Percentiles rank a stretch among this genome's conserved stretches.
These are phyloP conservation scores for Gentiana straminea DNA, from an alignment of 257 asterid genomes.

Conservation along the genomic window DNA sequence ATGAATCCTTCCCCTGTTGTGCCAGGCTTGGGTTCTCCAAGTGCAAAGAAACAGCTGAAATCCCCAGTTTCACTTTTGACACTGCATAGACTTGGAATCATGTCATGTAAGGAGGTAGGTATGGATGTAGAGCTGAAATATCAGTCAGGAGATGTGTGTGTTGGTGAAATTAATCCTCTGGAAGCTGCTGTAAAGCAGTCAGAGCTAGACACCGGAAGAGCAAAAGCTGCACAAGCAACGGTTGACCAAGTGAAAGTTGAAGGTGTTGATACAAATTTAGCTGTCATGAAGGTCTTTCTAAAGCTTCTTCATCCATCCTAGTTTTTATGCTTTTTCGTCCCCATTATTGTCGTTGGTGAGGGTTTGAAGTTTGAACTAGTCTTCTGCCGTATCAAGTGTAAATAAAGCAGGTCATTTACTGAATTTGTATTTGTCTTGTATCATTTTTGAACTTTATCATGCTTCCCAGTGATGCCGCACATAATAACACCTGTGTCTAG, in stretches of 20 bases:
- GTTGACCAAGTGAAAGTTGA: constrained; percentile 91
- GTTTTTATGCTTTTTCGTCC: constrained; percentile 6
- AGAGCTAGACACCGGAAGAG: constrained; percentile 62
- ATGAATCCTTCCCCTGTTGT: constrained; percentile 26
- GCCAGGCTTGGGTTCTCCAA: constrained; percentile 44
- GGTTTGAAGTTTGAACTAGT: background rate
- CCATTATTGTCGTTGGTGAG: constrained; percentile 5
- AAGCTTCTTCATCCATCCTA: constrained; percentile 1
- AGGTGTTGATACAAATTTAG: constrained; percentile 81
- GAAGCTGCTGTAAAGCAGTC: constrained; percentile 70
- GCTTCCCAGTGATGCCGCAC: too few relatives aligned
- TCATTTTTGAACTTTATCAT: too few relatives aligned
- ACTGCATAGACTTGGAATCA: constrained; percentile 50
- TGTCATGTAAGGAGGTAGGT: constrained; percentile 32
- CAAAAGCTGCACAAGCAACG: constrained; percentile 91
- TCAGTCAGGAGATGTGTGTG: constrained; percentile 45
- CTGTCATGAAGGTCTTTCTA: constrained; percentile 64
- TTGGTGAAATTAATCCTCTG: constrained; percentile 73
- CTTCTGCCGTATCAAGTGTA: background rate
- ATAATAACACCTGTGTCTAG: too few relatives aligned
- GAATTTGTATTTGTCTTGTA: too few relatives aligned
- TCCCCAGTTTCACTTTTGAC: constrained; percentile 48
- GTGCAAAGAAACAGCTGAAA: constrained; percentile 29
- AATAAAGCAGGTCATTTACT: too few relatives aligned
- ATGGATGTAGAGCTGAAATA: constrained; percentile 31